Evolutionary conservation across 2,329 filamentous ascomycete genomes (phyloP).

Genomic region (Colletotrichum camelliae): DNA sequence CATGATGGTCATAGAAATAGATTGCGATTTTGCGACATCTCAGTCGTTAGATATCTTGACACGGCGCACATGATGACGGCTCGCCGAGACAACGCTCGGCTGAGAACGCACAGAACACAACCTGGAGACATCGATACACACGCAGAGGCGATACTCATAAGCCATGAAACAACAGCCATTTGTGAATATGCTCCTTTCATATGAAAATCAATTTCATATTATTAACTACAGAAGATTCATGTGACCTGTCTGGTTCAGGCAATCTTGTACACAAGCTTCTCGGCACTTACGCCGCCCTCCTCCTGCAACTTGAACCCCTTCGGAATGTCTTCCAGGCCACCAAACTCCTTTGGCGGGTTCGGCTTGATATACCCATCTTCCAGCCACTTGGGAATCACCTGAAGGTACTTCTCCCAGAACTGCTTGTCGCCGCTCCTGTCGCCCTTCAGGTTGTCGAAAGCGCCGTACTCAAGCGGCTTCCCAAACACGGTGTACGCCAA

Average conservation of each 20-base stretch:
- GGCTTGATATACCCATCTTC: slow-evolving; percentile 2
- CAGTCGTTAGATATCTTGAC: rapidly evolving
- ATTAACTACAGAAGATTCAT: neutral
- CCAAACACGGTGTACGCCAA: slow-evolving; percentile 15
- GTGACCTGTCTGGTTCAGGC: neutral
- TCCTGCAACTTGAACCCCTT: slow-evolving; percentile 17
- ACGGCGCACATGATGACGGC: neutral
- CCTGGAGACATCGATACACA: neutral
- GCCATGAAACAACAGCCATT: neutral
- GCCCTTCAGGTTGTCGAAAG: slow-evolving; percentile 4
- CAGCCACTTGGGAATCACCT: slow-evolving; percentile 5
- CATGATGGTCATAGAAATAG: rapidly evolving
- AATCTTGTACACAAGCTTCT: slow-evolving; percentile 16
- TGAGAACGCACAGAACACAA: neutral
- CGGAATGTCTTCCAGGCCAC: slow-evolving; percentile 1
- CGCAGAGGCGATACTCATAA: rapidly evolving
- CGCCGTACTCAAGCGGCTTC: neutral
- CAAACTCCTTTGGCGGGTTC: slow-evolving; percentile 15
- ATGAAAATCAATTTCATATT: neutral
- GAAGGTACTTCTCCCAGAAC: slow-evolving; percentile 16
- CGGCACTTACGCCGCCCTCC: slow-evolving; percentile 1
- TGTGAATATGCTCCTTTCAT: too few species aligned
- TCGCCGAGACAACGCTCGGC: neutral
- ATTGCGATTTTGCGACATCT: rapidly evolving
- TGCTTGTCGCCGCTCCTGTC: slow-evolving; percentile 9